Percentiles rank a stretch among this genome's conserved stretches.
These are phyloP conservation scores for Ogataea ramenticola DNA, from an alignment of 805 yeast genomes.

Conservation along the genomic window DNA sequence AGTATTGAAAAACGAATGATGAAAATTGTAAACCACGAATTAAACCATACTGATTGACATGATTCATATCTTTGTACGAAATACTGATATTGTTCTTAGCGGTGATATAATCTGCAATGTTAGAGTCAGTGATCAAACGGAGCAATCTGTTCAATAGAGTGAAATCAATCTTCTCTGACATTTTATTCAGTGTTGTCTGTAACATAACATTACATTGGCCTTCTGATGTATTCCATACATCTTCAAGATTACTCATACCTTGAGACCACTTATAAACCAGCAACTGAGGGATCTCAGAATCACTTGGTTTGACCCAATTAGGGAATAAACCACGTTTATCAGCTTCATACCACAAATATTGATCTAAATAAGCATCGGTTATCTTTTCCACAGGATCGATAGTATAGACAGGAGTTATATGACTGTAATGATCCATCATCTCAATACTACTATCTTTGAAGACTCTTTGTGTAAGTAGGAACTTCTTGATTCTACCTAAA, in stretches of 20 bases:
- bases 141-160: conserved; percentile 78
- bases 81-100: conserved; percentile 81
- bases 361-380: conserved; percentile 93
- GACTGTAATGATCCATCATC: conserved; percentile 86
- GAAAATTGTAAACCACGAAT: conserved; percentile 87
- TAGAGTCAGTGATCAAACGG: conserved; percentile 77
- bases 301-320: conserved; percentile 93
- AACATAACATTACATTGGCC: conserved; percentile 81
- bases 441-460: conserved; percentile 84
- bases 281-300: conserved; percentile 87
- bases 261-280: conserved; percentile 92
- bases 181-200: conserved; percentile 62
- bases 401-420: conserved; percentile 76
- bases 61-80: conserved; percentile 91
- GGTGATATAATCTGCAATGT: conserved; percentile 89
- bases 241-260: conserved; percentile 71
- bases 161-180: conserved; percentile 83
- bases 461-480: conserved; percentile 78
- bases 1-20: conserved; percentile 82
- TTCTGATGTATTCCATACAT: conserved; percentile 70
- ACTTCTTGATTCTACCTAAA: conserved; percentile 74
- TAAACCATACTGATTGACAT: conserved; percentile 82
- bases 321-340: conserved; percentile 85
- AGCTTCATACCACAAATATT: conserved; percentile 93
- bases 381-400: conserved; percentile 91